Conservation (phyloP, 1,284 basidiomycete species). For the Puccinia hordei region DNA sequence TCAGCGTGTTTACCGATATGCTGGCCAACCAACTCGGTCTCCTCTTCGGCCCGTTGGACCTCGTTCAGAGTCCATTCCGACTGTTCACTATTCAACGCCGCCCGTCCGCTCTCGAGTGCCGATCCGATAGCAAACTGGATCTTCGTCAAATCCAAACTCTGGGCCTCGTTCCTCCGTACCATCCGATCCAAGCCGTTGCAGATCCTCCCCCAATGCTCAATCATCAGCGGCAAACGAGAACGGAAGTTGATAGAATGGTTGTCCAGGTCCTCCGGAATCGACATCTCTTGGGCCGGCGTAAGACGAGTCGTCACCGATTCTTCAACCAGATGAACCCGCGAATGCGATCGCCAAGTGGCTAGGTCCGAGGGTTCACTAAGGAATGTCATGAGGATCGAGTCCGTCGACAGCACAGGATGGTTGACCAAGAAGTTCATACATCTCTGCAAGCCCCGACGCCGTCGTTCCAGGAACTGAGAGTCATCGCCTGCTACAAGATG, state of each 20-base stretch:
- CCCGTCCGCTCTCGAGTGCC: conserved; percentile 35
- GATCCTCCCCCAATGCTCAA: conserved; percentile 88
- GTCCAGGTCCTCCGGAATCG: conserved; percentile 84
- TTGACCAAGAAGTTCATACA: conserved; percentile 81
- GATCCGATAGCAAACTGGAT: conserved; percentile 47
- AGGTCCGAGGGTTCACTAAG: conserved; percentile 53
- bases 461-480: conserved; percentile 76
- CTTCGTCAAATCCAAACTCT: conserved; percentile 71
- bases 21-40: conserved; percentile 31
- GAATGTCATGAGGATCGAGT: conserved; percentile 78
- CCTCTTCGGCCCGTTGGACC: conserved; percentile 33
- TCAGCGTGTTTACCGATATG: conserved; percentile 45
- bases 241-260: conserved; percentile 75
- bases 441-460: conserved; percentile 80
- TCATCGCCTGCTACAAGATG: conserved; percentile 69
- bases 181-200: conserved; percentile 79
- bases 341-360: conserved; percentile 52
- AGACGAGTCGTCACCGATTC: conserved; percentile 79
- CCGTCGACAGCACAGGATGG: conserved; percentile 83
- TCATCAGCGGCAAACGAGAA: conserved; percentile 70
- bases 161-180: conserved; percentile 79
- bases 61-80: conserved; percentile 22
- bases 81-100: conserved; percentile 13
- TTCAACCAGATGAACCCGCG: conserved; percentile 71
- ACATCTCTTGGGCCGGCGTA: conserved; percentile 81